These are phyloP conservation scores for Fusarium sp. DNA, from an alignment of 2,329 filamentous ascomycete species.

Conservation along the genomic window DNA sequence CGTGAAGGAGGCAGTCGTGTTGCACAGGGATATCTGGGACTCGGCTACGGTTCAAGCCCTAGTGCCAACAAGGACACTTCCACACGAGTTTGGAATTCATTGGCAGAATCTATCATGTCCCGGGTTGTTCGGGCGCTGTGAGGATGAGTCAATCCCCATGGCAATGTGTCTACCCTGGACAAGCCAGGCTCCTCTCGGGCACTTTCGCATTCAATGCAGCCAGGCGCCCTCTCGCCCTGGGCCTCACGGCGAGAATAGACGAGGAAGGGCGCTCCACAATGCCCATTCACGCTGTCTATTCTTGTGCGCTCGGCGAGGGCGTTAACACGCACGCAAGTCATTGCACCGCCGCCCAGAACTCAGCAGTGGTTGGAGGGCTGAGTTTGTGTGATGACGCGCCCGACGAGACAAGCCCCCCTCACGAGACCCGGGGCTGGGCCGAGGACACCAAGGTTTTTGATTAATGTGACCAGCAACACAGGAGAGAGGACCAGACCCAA, in stretches of 20 bases:
- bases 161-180: neutral
- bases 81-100: neutral
- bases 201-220: neutral
- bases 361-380: conserved; percentile 27
- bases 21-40: too few relatives aligned
- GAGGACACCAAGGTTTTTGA: neutral
- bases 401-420: too few relatives aligned
- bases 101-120: neutral
- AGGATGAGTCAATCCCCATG: conserved; percentile 11
- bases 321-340: neutral
- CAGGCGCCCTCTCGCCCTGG: conserved; percentile 13
- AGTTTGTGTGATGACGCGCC: conserved; percentile 27
- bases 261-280: conserved; percentile 2
- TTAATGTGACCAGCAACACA: neutral
- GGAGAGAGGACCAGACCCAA: neutral
- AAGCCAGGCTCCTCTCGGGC: neutral
- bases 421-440: too few relatives aligned
- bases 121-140: neutral
- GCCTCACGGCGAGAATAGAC: neutral
- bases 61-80: neutral
- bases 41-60: neutral
- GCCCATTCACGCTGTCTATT: conserved; percentile 12
- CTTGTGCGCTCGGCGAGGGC: conserved; percentile 12
- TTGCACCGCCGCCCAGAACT: conserved; percentile 33
- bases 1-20: too few relatives aligned